Evolutionary conservation across 1,284 basidiomycete genomes (phyloP).

Genomic region (Vanrija humicola): DNA sequence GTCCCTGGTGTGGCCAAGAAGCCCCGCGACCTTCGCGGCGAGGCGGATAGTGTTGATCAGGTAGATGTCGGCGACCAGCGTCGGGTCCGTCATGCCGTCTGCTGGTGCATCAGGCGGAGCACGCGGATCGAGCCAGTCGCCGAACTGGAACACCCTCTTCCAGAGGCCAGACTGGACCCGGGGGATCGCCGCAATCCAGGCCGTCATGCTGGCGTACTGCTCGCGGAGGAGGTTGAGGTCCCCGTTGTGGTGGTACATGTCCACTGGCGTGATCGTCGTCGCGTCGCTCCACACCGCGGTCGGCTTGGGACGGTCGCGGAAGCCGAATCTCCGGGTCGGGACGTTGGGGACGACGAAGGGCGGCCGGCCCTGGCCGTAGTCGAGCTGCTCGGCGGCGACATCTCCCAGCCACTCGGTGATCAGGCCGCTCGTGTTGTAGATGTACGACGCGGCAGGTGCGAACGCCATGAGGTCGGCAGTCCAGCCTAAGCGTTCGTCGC

Average conservation of each 20-base stretch:
- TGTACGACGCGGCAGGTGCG: conserved; percentile 31
- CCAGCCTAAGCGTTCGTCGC: conserved; percentile 44
- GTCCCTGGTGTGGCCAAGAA: conserved; percentile 22
- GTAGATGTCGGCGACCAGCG: conserved; percentile 34
- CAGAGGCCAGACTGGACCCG: conserved; percentile 23
- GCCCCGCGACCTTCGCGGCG: conserved; percentile 21
- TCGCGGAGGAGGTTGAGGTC: conserved; percentile 21
- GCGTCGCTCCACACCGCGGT: conserved; percentile 33
- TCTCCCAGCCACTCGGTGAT: conserved; percentile 36
- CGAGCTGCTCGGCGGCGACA: conserved; percentile 24
- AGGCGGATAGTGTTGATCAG: conserved; percentile 26
- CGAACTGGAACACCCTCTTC: conserved; percentile 20
- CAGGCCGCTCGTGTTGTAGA: conserved; percentile 31
- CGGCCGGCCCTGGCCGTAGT: conserved; percentile 11
- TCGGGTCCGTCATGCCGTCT: conserved; percentile 26
- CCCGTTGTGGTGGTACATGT: conserved; percentile 27
- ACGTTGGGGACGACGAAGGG: conserved; percentile 32
- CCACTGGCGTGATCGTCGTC: conserved; percentile 26
- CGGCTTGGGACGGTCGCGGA: background rate
- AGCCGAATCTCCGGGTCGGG: background rate
- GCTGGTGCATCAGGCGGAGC: conserved; percentile 27
- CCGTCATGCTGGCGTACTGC: conserved; percentile 28
- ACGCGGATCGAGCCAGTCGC: conserved; percentile 40
- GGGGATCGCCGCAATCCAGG: conserved; percentile 37
- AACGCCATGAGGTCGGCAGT: conserved; percentile 42